Evolutionary conservation across 495 filamentous ascomycete species (phyloP).

Genomic region (Aspergillus conjunctus): DNA sequence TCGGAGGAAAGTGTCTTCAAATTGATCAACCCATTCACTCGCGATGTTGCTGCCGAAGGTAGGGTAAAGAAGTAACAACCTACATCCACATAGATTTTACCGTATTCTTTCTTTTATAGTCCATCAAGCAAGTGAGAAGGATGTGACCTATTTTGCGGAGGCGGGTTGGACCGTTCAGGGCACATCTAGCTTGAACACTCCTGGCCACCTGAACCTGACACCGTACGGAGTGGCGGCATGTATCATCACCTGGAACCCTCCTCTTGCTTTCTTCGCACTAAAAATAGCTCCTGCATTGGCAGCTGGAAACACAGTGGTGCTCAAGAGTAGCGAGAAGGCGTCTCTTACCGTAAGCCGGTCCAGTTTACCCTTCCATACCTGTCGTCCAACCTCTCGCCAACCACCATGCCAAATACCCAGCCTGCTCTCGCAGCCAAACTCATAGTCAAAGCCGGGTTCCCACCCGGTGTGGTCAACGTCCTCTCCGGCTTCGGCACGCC

Average conservation of each 20-base stretch:
- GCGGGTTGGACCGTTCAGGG: constrained; percentile 37
- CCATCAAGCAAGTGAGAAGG: constrained; percentile 50
- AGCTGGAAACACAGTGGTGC: constrained; percentile 57
- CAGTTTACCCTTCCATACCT: neutral
- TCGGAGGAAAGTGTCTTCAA: constrained; percentile 48
- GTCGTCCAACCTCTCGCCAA: no score
- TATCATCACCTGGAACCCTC: constrained; percentile 43
- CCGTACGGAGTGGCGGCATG: constrained; percentile 38
- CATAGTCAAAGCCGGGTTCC: constrained; percentile 61
- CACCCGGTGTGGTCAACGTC: constrained; percentile 57
- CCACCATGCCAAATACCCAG: constrained; percentile 35
- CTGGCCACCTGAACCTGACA: constrained; percentile 53
- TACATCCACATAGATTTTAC: neutral
- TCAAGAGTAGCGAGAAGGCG: constrained; percentile 60
- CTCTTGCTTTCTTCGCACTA: constrained; percentile 36
- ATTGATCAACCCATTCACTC: constrained; percentile 46
- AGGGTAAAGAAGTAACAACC: neutral
- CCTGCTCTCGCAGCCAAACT: constrained; percentile 71
- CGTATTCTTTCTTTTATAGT: constrained; percentile 26
- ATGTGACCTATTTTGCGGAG: constrained; percentile 47
- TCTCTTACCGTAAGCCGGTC: constrained; percentile 48
- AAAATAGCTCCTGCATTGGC: constrained; percentile 58
- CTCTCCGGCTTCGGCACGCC: constrained; percentile 57
- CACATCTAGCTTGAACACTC: constrained; percentile 62
- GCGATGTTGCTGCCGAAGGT: constrained; percentile 47